Percentiles rank a stretch among this genome's conserved stretches.
phyloP scores from a whole-genome alignment of 2,329 filamentous ascomycete genomes.

The Amylocarpus encephaloides region DNA sequence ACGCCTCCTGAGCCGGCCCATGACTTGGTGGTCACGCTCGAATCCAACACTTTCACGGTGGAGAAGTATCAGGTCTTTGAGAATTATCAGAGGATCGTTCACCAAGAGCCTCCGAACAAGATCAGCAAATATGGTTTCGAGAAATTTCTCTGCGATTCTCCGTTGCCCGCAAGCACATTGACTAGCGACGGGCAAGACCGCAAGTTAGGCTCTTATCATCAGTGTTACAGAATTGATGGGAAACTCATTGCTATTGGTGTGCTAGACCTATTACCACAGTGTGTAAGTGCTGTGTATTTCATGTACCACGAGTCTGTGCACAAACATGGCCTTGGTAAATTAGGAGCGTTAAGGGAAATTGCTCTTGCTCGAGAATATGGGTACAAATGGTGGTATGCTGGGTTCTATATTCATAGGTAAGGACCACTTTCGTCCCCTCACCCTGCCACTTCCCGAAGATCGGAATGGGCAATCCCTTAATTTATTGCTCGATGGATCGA shows the following conservation, averaged over 20 bases:
- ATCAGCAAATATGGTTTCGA: slow-evolving; percentile 58
- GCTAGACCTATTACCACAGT: slow-evolving; percentile 68
- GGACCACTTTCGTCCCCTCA: too few relatives aligned
- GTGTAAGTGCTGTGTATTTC: slow-evolving; percentile 78
- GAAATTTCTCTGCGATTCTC: slow-evolving; percentile 68
- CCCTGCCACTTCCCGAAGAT: too few relatives aligned
- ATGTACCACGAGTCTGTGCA: slow-evolving; percentile 72
- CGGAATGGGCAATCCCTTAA: too few relatives aligned
- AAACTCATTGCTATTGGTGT: slow-evolving; percentile 70
- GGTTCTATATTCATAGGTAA: slow-evolving; percentile 66
- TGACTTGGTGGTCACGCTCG: slow-evolving; percentile 61
- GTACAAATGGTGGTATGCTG: slow-evolving; percentile 75
- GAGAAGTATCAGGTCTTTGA: slow-evolving; percentile 70
- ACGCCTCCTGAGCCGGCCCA: slow-evolving; percentile 60
- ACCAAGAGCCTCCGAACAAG: slow-evolving; percentile 56
- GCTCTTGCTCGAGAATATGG: slow-evolving; percentile 60
- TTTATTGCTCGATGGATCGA: too few relatives aligned
- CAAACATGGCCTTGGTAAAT: slow-evolving; percentile 63
- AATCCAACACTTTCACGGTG: slow-evolving; percentile 62
- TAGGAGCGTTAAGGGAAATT: slow-evolving; percentile 69
- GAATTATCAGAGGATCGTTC: slow-evolving; percentile 70
- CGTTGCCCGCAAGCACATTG: slow-evolving; percentile 43
- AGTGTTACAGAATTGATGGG: slow-evolving; percentile 75
- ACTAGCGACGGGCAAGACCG: slow-evolving; percentile 46
- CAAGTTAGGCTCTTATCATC: slow-evolving; percentile 67